Conservation (phyloP, 345 rosid species). For the Gossypium mustelinum region DNA sequence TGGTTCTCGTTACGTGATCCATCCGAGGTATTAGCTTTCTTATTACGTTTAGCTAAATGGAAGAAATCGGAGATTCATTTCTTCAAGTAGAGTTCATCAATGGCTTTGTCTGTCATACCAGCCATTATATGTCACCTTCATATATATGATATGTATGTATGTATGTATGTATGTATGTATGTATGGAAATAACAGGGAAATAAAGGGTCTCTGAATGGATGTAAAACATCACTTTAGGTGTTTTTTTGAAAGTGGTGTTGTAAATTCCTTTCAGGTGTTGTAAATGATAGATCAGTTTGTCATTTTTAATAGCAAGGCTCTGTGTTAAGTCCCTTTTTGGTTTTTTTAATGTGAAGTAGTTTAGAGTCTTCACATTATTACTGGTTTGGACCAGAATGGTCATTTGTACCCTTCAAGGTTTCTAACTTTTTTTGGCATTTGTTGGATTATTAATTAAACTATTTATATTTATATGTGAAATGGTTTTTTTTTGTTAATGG, state of each 20-base stretch:
- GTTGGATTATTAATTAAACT: neutral
- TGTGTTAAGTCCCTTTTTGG: too few species aligned
- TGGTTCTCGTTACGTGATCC: conserved; percentile 44
- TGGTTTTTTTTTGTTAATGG: neutral
- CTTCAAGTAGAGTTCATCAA: conserved; percentile 14
- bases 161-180: neutral
- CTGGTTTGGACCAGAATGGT: neutral
- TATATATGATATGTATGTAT: neutral
- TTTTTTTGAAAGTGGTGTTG: neutral
- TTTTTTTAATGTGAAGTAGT: neutral
- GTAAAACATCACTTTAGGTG: neutral
- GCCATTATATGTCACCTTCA: neutral
- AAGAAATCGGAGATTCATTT: conserved; percentile 23
- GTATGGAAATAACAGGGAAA: neutral
- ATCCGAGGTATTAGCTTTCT: conserved; percentile 31
- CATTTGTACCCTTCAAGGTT: neutral
- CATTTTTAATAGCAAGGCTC: neutral
- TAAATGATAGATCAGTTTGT: neutral
- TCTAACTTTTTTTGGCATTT: neutral
- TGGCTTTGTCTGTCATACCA: neutral
- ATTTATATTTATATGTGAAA: neutral
- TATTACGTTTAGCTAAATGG: conserved; percentile 28
- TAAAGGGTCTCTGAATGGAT: neutral
- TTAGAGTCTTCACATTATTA: neutral
- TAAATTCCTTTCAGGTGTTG: neutral